phyloP scores from a whole-genome alignment of 768 basidiomycete species.

The Suillus clintonianus region DNA sequence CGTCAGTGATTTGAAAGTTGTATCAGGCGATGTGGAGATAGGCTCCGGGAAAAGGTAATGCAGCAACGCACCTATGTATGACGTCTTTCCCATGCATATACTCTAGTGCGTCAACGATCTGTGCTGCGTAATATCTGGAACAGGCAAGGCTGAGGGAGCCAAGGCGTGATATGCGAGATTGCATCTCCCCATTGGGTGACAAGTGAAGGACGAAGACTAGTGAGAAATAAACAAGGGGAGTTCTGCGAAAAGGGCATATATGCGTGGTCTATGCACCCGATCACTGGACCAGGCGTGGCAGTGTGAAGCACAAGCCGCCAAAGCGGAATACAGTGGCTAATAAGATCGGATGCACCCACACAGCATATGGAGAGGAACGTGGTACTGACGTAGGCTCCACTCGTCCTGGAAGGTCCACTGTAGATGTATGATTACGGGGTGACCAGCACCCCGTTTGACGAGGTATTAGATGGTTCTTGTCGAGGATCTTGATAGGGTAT shows the following conservation, averaged over 20 bases:
- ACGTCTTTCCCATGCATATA: slow-evolving; percentile 92
- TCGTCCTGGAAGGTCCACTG: slow-evolving; percentile 87
- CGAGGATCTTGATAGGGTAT: slow-evolving; percentile 80
- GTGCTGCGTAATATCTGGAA: slow-evolving; percentile 84
- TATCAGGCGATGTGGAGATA: neutral
- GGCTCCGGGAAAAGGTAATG: slow-evolving; percentile 6
- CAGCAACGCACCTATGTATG: slow-evolving; percentile 67
- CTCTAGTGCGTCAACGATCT: slow-evolving; percentile 83
- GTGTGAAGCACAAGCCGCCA: neutral
- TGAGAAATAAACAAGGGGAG: slow-evolving; percentile 12
- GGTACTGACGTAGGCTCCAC: slow-evolving; percentile 62
- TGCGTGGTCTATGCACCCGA: neutral
- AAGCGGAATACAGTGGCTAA: neutral
- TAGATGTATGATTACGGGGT: slow-evolving; percentile 81
- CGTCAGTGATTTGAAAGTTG: neutral
- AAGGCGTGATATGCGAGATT: slow-evolving; percentile 65
- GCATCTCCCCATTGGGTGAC: slow-evolving; percentile 76
- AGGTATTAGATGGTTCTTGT: slow-evolving; percentile 80
- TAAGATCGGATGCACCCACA: neutral
- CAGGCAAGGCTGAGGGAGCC: slow-evolving; percentile 86
- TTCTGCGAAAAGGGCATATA: neutral
- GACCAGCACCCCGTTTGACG: slow-evolving; percentile 59
- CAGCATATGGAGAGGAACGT: neutral
- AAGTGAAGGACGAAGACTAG: slow-evolving; percentile 80
- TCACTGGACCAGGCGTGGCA: neutral